Percentiles rank a stretch among this genome's conserved stretches.
phyloP scores from a whole-genome alignment of 2,329 filamentous ascomycete species.

The Microcera coccophila region DNA sequence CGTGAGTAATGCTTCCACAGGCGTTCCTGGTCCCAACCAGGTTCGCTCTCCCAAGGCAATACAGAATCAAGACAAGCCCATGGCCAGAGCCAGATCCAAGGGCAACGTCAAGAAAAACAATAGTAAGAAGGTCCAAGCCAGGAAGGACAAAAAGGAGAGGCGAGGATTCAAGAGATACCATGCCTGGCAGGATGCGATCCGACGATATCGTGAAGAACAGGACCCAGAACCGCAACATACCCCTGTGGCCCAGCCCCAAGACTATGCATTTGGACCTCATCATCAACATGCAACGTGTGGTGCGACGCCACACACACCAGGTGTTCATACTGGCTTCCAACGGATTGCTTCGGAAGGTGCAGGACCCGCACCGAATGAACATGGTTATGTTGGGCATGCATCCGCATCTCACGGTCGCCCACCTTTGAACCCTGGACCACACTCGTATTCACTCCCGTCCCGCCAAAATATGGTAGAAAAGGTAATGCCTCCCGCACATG shows the following conservation, averaged over 20 bases:
- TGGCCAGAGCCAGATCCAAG: conserved; percentile 12
- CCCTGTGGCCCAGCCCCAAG: conserved; percentile 9
- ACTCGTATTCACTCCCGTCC: conserved; percentile 18
- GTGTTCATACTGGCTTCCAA: conserved; percentile 17
- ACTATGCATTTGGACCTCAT: conserved; percentile 1
- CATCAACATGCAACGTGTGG: conserved; percentile 11
- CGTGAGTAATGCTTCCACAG: conserved; percentile 9
- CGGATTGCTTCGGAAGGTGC: conserved; percentile 15
- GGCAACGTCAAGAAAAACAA: conserved; percentile 28
- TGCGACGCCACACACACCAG: conserved; percentile 8
- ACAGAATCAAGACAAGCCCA: conserved; percentile 9
- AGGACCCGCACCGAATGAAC: conserved; percentile 22
- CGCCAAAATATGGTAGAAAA: conserved; percentile 18
- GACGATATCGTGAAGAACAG: conserved; percentile 27
- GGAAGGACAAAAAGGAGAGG: conserved; percentile 37
- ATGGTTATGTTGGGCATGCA: conserved; percentile 27
- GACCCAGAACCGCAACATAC: conserved; percentile 8
- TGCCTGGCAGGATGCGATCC: conserved; percentile 40
- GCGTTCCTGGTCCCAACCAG: conserved; percentile 14
- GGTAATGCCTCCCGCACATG: conserved; percentile 25
- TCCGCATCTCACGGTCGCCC: conserved; percentile 16
- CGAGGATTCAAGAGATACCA: conserved; percentile 47
- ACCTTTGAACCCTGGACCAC: conserved; percentile 14
- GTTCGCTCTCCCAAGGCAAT: conserved; percentile 16
- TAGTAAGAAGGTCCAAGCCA: conserved; percentile 25